Evolutionary conservation across 208 protist species (phyloP), one percentile per base, ranked within the genome.

Genomic region (Trypanosoma grayi): DNA sequence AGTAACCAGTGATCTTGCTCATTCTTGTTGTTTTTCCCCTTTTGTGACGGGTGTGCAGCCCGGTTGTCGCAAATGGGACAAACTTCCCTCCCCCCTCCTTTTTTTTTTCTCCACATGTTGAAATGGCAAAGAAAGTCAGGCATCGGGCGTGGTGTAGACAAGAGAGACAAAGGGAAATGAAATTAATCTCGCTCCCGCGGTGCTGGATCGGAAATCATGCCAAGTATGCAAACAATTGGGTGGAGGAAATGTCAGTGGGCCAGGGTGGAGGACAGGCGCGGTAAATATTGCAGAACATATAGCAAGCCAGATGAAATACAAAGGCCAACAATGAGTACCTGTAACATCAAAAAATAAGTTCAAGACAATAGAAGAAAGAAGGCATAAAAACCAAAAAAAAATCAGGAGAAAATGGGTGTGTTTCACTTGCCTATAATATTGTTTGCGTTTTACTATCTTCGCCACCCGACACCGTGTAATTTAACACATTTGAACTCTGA

Each of bases 351-450:
- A n/a, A n/a, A n/a, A n/a, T n/a, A n/a, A n/a, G n/a, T n/a, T n/a
- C n/a, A n/a, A n/a, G n/a, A n/a, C n/a, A 39, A 14, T 24, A 40
- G 24, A 40, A 33, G 34, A 28, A 59, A 45, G 25, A 59, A 45
- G 36, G 22, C 33, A 59, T 14, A 22, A n/a, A 18, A 2, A 18
- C 0, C 1, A 30, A 44, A 52, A 28, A 31, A 34, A 27, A 52
- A 34, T 4, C 14, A 27, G n/a, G 8, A 52, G 4, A 52, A 31
- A 52, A 52, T 7, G 46, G 1, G 27, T 10, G 1, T 3, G 22
- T 8, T 14, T 45, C 27, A 46, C 5, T 43, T 47, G 39, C 28
- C 18, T 10, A 4, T 25, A 18, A 13, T 9, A 34, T 34, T 28
- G 30, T 18, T 13, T 1, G 2, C 28, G 8, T 37, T n/a, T 36